phyloP scores from a whole-genome alignment of 78 protist species.

The Dictyostelium purpureum region DNA sequence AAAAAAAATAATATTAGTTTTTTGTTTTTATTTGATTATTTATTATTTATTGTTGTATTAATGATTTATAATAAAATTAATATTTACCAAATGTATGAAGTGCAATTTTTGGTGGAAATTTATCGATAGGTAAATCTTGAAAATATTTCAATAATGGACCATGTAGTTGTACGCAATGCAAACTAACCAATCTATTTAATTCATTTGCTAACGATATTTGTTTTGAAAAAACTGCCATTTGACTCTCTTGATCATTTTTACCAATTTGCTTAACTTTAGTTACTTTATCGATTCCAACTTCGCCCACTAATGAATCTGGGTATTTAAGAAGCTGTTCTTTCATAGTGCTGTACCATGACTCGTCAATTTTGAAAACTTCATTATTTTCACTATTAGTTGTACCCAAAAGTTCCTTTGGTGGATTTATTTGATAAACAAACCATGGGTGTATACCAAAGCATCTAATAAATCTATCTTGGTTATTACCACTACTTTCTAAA shows the following conservation, averaged over 20 bases:
- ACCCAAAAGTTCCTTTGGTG: constrained; percentile 31
- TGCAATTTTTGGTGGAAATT: constrained; percentile 31
- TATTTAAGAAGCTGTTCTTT: not conserved
- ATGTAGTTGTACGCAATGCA: constrained; percentile 65
- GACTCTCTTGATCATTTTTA: constrained; percentile 38
- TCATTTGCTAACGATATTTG: constrained; percentile 33
- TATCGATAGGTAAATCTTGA: not conserved
- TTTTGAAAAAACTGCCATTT: not conserved
- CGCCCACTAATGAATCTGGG: constrained; percentile 70
- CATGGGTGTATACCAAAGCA: constrained; percentile 74
- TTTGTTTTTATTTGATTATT: not conserved
- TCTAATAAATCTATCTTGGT: not conserved
- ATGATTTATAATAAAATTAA: not conserved
- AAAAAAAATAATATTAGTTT: not conserved
- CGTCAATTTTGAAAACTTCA: not conserved
- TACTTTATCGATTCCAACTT: constrained; percentile 51
- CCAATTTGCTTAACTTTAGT: constrained; percentile 24
- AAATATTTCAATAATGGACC: constrained; percentile 49
- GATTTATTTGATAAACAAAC: constrained; percentile 28
- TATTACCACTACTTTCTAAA: not conserved
- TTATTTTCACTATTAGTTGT: not conserved
- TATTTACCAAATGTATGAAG: constrained; percentile 63
- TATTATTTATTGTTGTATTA: not conserved
- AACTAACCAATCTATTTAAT: constrained; percentile 16
- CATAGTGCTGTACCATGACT: not conserved